Percentiles rank a stretch among this genome's conserved stretches.
These are phyloP conservation scores for Phlebopus sp. DNA, from an alignment of 1,284 basidiomycete genomes.

Conservation along the genomic window DNA sequence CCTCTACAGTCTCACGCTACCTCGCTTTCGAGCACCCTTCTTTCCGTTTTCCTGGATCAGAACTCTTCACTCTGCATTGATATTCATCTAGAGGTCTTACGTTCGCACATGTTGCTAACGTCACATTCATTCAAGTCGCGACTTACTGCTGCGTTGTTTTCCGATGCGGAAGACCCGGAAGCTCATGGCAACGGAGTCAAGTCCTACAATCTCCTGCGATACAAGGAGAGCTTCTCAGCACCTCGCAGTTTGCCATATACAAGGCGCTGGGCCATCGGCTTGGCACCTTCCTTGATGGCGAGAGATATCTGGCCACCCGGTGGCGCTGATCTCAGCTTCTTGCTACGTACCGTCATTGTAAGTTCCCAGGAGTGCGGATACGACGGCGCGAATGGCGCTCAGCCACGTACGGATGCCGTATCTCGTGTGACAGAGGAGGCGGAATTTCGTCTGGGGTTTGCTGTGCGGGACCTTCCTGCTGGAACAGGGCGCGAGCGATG, in stretches of 20 bases:
- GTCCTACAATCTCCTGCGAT: constrained; percentile 36
- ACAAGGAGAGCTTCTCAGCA: constrained; percentile 22
- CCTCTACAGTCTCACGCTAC: constrained; percentile 57
- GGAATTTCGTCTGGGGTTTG: constrained; percentile 79
- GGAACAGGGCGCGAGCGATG: constrained; percentile 68
- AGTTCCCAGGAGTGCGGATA: constrained; percentile 55
- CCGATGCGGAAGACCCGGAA: constrained; percentile 54
- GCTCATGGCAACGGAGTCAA: constrained; percentile 29
- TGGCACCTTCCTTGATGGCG: constrained; percentile 68
- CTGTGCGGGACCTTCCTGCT: constrained; percentile 66
- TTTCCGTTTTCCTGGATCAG: constrained; percentile 56
- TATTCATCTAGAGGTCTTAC: constrained; percentile 62
- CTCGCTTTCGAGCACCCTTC: constrained; percentile 57
- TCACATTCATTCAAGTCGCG: constrained; percentile 63
- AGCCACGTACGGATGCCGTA: constrained; percentile 18
- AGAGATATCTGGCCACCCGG: constrained; percentile 81
- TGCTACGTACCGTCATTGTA: constrained; percentile 75
- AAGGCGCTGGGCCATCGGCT: constrained; percentile 64
- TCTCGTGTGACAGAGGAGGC: constrained; percentile 55
- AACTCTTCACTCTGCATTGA: constrained; percentile 54
- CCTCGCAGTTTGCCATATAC: constrained; percentile 9
- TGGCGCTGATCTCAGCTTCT: constrained; percentile 78
- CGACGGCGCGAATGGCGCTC: neutral
- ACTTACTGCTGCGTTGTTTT: constrained; percentile 65
- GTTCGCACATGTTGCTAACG: constrained; percentile 67